These are phyloP conservation scores for Exophiala calicioides DNA, from an alignment of 2,329 filamentous ascomycete genomes.

Conservation along the genomic window DNA sequence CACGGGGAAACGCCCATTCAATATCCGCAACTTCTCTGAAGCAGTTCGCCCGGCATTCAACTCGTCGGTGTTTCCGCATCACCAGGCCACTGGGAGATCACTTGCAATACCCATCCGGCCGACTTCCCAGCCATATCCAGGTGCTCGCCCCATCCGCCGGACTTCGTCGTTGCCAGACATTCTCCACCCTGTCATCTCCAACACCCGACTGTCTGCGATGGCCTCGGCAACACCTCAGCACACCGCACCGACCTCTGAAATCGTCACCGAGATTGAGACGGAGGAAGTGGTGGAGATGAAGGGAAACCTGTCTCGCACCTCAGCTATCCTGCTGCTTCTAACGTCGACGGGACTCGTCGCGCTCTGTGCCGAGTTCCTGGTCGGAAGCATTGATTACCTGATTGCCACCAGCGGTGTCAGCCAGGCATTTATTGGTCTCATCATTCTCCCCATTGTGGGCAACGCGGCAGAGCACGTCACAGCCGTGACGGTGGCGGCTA, in stretches of 20 bases:
- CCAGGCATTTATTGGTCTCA: conserved; percentile 70
- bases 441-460: conserved; percentile 71
- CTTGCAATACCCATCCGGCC: conserved; percentile 27
- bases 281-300: conserved; percentile 35
- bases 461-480: conserved; percentile 75
- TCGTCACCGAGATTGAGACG: conserved; percentile 31
- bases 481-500: conserved; percentile 68
- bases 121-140: conserved; percentile 42
- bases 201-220: conserved; percentile 6
- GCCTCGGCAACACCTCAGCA: conserved; percentile 50
- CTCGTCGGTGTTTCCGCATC: conserved; percentile 30
- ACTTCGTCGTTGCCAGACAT: conserved; percentile 74
- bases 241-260: conserved; percentile 36
- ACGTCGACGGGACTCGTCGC: conserved; percentile 67
- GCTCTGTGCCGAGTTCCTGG: conserved; percentile 69
- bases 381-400: conserved; percentile 66
- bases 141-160: conserved; percentile 52
- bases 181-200: conserved; percentile 48
- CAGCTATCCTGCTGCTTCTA: conserved; percentile 63
- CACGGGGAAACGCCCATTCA: conserved; percentile 52
- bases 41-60: conserved; percentile 49
- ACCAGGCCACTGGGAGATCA: conserved; percentile 25
- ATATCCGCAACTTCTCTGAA: conserved; percentile 61
- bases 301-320: conserved; percentile 38
- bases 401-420: conserved; percentile 58